A percentile compares a stretch with the other conserved stretches of the same genome.
These are phyloP conservation scores for Kluyveromyces sp. DNA, from an alignment of 1,139 yeast genomes.

Conservation along the genomic window DNA sequence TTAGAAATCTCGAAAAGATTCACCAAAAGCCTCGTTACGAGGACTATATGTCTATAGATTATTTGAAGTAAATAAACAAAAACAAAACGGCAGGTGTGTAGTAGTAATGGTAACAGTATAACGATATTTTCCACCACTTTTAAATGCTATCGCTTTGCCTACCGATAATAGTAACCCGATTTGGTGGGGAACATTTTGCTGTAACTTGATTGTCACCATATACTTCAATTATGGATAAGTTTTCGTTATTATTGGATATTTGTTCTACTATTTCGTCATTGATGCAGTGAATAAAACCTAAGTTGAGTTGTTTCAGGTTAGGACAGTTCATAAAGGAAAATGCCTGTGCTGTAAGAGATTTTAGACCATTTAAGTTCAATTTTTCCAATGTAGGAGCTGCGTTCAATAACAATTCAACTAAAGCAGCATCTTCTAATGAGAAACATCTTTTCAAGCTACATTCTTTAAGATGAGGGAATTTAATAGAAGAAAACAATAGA, in stretches of 20 bases:
- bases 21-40: conserved; percentile 28
- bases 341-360: conserved; percentile 45
- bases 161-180: conserved; percentile 61
- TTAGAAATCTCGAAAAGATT: conserved; percentile 57
- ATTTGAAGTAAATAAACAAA: background rate
- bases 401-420: conserved; percentile 54
- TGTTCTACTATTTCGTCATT: conserved; percentile 55
- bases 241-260: conserved; percentile 50
- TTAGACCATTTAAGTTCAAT: conserved; percentile 62
- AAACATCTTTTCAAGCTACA: conserved; percentile 63
- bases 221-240: conserved; percentile 59
- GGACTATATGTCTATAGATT: conserved; percentile 12
- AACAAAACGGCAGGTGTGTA: background rate
- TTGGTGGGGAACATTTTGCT: conserved; percentile 42
- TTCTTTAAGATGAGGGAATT: conserved; percentile 50
- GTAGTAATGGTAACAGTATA: background rate
- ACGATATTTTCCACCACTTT: background rate
- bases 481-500: conserved; percentile 40
- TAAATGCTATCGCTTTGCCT: conserved; percentile 60
- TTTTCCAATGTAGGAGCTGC: conserved; percentile 61
- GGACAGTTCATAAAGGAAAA: conserved; percentile 47
- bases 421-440: conserved; percentile 53
- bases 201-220: conserved; percentile 73
- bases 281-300: conserved; percentile 69
- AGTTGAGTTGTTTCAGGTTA: conserved; percentile 54